Conservation (phyloP, 1,139 yeast genomes). For the Saccharomycopsis hybrid region DNA sequence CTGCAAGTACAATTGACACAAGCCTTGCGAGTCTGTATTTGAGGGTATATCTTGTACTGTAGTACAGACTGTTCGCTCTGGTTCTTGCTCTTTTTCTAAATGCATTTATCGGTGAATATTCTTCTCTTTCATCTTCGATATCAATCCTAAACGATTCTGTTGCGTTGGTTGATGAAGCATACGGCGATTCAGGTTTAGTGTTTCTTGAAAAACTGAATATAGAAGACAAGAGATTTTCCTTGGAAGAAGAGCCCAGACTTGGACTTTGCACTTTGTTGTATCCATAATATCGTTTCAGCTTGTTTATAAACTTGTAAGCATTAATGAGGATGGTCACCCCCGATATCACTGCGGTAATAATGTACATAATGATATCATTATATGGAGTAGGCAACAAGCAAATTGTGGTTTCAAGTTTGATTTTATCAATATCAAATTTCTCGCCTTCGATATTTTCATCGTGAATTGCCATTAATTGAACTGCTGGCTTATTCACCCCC, state of each 20-base stretch:
- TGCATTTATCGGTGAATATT: neutral
- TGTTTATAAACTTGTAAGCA: conserved; percentile 1
- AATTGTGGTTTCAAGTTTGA: conserved; percentile 38
- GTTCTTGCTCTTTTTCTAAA: conserved; percentile 5
- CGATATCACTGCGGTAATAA: conserved; percentile 22
- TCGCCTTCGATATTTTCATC: conserved; percentile 30
- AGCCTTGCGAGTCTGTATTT: neutral
- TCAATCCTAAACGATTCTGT: conserved; percentile 15
- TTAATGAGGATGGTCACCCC: conserved; percentile 15
- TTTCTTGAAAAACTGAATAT: neutral
- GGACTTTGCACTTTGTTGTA: conserved; percentile 1
- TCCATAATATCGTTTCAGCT: conserved; percentile 8
- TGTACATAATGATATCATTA: conserved; percentile 40
- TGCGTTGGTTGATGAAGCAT: conserved; percentile 1
- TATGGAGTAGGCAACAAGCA: conserved; percentile 75
- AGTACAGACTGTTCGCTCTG: neutral
- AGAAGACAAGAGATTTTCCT: neutral
- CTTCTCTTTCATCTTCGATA: conserved; percentile 1
- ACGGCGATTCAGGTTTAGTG: conserved; percentile 6
- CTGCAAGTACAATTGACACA: conserved; percentile 2
- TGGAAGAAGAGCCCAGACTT: no score
- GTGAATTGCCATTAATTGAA: conserved; percentile 68
- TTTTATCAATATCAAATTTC: neutral
- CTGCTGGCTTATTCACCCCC: conserved; percentile 80
- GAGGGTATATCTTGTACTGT: neutral